phyloP scores from a whole-genome alignment of 495 filamentous ascomycete genomes.

The Neurospora cerealis region DNA sequence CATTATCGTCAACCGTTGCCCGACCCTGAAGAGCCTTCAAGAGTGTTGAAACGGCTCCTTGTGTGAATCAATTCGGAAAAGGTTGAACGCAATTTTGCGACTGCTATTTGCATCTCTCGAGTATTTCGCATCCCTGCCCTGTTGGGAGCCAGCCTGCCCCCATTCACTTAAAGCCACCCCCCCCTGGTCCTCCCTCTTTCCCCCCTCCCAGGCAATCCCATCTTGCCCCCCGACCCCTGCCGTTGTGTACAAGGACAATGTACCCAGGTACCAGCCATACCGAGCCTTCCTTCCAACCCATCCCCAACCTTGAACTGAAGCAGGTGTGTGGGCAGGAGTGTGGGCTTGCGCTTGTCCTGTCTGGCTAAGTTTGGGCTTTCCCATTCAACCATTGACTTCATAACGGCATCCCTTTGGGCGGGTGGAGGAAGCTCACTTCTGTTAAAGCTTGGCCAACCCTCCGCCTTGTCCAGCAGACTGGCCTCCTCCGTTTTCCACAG shows the following conservation, averaged over 20 bases:
- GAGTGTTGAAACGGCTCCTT: neutral
- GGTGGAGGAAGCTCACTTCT: slow-evolving; percentile 1
- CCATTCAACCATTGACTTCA: slow-evolving; percentile 19
- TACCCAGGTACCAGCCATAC: slow-evolving; percentile 4
- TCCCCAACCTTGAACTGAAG: neutral
- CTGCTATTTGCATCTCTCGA: neutral
- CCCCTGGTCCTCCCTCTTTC: neutral
- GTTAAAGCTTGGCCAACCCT: slow-evolving; percentile 12
- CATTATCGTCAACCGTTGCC: neutral
- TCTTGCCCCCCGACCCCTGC: slow-evolving; percentile 1
- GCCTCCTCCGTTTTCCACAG: neutral
- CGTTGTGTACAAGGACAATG: neutral
- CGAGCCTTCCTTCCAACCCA: neutral
- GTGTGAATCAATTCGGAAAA: neutral
- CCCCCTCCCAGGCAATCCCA: neutral
- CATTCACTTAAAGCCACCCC: neutral
- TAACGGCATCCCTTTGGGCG: neutral
- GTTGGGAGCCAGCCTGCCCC: neutral
- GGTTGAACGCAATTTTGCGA: neutral
- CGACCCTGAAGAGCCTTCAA: neutral
- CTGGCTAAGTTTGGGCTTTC: slow-evolving; percentile 1
- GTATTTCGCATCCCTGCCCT: neutral
- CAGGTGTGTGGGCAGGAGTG: neutral
- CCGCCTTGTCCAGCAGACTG: neutral
- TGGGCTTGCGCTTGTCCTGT: neutral